Evolutionary conservation across 2,329 filamentous ascomycete species (phyloP), one percentile per base, ranked within the genome.

Genomic region (Metarhizium guizhouense): DNA sequence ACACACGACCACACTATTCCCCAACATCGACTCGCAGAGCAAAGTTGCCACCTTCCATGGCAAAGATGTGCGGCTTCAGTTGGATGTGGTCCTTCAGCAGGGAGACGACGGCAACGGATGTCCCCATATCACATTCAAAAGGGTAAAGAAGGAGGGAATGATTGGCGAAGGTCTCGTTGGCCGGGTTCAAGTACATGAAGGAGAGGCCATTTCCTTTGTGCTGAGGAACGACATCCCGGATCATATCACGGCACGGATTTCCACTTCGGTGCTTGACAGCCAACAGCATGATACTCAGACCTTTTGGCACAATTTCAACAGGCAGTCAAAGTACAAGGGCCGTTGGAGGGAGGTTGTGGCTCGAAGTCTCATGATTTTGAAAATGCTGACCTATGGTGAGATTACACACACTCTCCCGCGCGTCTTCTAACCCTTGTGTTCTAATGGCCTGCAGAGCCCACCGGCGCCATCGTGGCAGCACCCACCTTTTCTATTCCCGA

Each of bases 401-500:
- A 16, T 11, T 16, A 40, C 36, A 29, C 20, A 20, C 43, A 34
- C 34, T 29, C 3, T 18, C 11, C 8, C n/a, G 7, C 25, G 30
- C 30, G 25, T 25, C 25, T 25, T 25, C 25, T 6, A 36, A 5
- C 14, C 6, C 34, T 20, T 29, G 34, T 20, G 36, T 34, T 7
- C 43, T 47, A 14, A 53, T 54, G 11, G 29, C n/a, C 2, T 34
- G 20, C 25, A 72, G 87, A 91, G 64, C 87, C 87, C 0, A 91
- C 87, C 0, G 87, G 88, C 2, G 88, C 87, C 8, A 90, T 91
- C 52, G 78, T 90, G 38, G 88, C 87, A 1, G 80, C 87, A 1
- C 87, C 88, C 0, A 91, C 87, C 0, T 92, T 91, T 63, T 90
- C 87, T 0, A 78, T 91, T 1, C 87, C 87, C 0, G 87, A 91